phyloP scores from a whole-genome alignment of 169 alveolate genomes.

The Plasmodium gallinaceum region DNA sequence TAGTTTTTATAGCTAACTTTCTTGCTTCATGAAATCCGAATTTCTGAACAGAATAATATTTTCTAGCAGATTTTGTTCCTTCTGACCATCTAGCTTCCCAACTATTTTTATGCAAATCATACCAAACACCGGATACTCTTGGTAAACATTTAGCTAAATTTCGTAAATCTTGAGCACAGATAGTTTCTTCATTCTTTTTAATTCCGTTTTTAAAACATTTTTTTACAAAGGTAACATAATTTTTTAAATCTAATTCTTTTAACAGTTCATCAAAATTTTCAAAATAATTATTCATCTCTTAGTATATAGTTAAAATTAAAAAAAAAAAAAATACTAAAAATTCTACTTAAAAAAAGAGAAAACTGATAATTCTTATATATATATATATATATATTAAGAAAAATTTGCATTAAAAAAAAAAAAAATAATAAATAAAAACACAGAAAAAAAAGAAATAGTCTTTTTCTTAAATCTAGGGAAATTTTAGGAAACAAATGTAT shows the following conservation, averaged over 20 bases:
- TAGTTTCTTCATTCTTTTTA: conserved; percentile 40
- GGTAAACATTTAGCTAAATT: conserved; percentile 86
- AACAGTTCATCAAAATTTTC: conserved; percentile 55
- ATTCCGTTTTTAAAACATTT: conserved; percentile 37
- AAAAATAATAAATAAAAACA: background rate
- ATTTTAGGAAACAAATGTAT: conserved; percentile 5
- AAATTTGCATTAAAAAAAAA: background rate
- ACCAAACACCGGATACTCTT: conserved; percentile 85
- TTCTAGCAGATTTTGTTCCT: conserved; percentile 83
- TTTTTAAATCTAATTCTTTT: conserved; percentile 40
- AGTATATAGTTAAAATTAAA: background rate
- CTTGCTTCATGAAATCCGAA: conserved; percentile 88
- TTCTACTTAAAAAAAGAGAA: background rate
- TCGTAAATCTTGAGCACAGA: conserved; percentile 82
- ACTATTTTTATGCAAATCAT: conserved; percentile 85
- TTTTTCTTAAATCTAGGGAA: conserved; percentile 1
- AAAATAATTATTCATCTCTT: conserved; percentile 21
- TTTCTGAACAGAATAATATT: conserved; percentile 85
- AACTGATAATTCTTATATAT: background rate
- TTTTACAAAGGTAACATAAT: conserved; percentile 49
- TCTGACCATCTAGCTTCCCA: conserved; percentile 89
- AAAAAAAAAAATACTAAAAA: conserved; percentile 1
- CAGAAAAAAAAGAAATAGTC: conserved; percentile 4
- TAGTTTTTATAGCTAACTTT: conserved; percentile 84
- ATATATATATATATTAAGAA: background rate